Conservation (phyloP, 2,329 filamentous ascomycete genomes). For the Trichoderma citrinoviride region DNA sequence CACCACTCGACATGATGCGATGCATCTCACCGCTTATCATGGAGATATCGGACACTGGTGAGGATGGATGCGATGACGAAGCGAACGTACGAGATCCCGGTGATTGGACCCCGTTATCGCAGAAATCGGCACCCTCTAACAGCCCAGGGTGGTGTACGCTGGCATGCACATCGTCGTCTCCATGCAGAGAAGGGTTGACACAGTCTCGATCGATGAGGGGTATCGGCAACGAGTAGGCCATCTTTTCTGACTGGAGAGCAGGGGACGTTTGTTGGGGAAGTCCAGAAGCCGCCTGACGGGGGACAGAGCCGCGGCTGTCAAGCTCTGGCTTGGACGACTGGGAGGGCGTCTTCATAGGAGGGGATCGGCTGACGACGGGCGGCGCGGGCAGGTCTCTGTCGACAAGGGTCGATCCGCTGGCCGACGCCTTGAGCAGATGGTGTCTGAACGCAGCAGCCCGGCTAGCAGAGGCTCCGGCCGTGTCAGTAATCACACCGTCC, state of each 20-base stretch:
- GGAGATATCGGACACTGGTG: slow-evolving; percentile 24
- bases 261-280: neutral
- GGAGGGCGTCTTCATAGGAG: neutral
- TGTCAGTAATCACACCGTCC: slow-evolving; percentile 5
- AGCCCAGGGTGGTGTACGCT: slow-evolving; percentile 25
- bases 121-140: slow-evolving; percentile 26
- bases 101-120: slow-evolving; percentile 23
- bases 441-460: slow-evolving; percentile 24
- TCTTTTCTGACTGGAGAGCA: neutral
- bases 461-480: slow-evolving; percentile 8
- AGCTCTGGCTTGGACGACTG: slow-evolving; percentile 1
- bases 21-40: slow-evolving; percentile 26
- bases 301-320: slow-evolving; percentile 18
- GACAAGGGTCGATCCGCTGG: slow-evolving; percentile 23
- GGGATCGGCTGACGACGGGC: slow-evolving; percentile 24
- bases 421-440: slow-evolving; percentile 29
- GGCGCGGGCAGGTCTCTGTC: slow-evolving; percentile 27
- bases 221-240: neutral
- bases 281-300: neutral
- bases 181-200: neutral
- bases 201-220: slow-evolving; percentile 1
- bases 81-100: neutral
- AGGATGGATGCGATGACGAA: slow-evolving; percentile 21
- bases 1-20: slow-evolving; percentile 22
- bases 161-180: neutral